phyloP scores from a whole-genome alignment of 805 yeast genomes.

The Scheffersomyces coipomensis region DNA sequence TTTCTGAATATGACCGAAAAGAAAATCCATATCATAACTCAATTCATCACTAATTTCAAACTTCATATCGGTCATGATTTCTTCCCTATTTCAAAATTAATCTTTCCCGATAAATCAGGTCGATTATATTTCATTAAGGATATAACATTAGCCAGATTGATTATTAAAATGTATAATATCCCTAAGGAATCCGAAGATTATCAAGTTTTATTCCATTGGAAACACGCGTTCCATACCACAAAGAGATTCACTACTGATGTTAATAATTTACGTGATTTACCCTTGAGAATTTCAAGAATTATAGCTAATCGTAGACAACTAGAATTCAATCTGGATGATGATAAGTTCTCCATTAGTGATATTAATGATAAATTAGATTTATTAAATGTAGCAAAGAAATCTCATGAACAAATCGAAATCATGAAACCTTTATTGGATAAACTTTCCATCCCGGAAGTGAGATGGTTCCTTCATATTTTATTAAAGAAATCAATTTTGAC shows the following conservation, averaged over 20 bases:
- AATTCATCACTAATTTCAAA: constrained; percentile 29
- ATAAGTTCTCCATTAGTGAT: constrained; percentile 22
- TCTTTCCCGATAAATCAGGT: constrained; percentile 62
- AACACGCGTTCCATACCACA: constrained; percentile 26
- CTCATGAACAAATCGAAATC: constrained; percentile 39
- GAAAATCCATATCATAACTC: constrained; percentile 23
- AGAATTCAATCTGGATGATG: constrained; percentile 23
- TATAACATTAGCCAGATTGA: constrained; percentile 48
- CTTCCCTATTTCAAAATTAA: constrained; percentile 62
- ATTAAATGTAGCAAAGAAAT: constrained; percentile 18
- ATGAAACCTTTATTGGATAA: constrained; percentile 50
- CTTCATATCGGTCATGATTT: constrained; percentile 48
- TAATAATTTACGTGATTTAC: constrained; percentile 37
- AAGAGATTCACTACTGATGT: constrained; percentile 43
- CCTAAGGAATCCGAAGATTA: constrained; percentile 64
- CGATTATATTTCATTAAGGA: constrained; percentile 67
- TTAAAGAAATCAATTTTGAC: constrained; percentile 60
- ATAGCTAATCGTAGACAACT: constrained; percentile 53
- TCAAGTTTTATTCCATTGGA: constrained; percentile 34
- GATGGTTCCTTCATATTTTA: constrained; percentile 67
- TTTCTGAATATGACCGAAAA: constrained; percentile 22
- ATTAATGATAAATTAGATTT: constrained; percentile 30
- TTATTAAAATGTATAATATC: constrained; percentile 52
- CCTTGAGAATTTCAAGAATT: constrained; percentile 50
- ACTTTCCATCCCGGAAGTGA: constrained; percentile 61